phyloP scores from a whole-genome alignment of 495 filamentous ascomycete species.

The Talaromyces thailandensis region DNA sequence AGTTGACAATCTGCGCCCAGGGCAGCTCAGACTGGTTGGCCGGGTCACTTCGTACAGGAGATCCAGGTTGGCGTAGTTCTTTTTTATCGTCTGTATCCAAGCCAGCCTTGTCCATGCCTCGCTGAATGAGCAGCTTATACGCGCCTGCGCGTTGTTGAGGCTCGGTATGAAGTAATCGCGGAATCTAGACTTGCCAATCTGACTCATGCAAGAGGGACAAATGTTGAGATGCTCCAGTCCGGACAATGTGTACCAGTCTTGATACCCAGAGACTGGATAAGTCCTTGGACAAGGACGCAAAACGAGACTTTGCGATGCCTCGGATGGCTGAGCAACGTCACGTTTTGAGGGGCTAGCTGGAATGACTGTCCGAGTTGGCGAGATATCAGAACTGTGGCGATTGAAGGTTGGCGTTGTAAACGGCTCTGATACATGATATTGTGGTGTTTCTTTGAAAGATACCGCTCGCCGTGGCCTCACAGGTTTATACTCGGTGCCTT shows the following conservation, averaged over 20 bases:
- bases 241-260: conserved; percentile 60
- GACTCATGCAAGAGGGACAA: conserved; percentile 53
- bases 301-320: conserved; percentile 12
- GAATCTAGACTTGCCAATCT: conserved; percentile 47
- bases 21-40: conserved; percentile 39
- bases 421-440: background rate
- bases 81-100: conserved; percentile 53
- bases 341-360: conserved; percentile 1
- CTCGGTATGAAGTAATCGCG: conserved; percentile 41
- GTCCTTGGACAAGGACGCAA: conserved; percentile 49
- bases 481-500: background rate
- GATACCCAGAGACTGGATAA: conserved; percentile 34
- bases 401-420: background rate
- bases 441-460: conserved; percentile 15
- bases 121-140: conserved; percentile 50
- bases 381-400: background rate
- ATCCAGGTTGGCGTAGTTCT: conserved; percentile 40
- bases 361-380: background rate
- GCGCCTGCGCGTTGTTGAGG: conserved; percentile 25
- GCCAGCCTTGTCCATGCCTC: conserved; percentile 59
- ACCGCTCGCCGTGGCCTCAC: conserved; percentile 13
- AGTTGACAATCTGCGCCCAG: conserved; percentile 34
- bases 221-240: conserved; percentile 48
- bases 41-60: conserved; percentile 46
- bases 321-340: background rate